phyloP scores from a whole-genome alignment of 2,329 filamentous ascomycete genomes.

The Ambrosiella xylebori region DNA sequence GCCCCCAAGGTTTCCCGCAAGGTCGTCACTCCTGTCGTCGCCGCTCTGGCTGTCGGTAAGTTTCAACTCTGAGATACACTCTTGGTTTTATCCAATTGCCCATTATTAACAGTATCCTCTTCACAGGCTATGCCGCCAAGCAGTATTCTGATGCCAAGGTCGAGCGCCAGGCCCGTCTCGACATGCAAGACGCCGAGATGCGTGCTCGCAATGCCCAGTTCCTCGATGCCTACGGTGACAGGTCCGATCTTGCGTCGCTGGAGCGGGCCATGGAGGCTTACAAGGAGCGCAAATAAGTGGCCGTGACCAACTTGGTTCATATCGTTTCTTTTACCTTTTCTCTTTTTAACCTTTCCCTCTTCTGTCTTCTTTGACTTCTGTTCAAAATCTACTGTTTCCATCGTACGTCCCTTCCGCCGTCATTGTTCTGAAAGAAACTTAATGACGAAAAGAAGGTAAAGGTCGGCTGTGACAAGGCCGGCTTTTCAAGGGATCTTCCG shows the following conservation, averaged over 20 bases:
- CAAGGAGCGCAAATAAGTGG: conserved; percentile 18
- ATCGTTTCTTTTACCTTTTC: background rate
- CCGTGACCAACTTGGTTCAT: background rate
- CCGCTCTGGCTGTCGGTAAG: conserved; percentile 20
- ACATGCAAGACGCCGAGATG: conserved; percentile 21
- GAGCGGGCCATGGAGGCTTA: conserved; percentile 32
- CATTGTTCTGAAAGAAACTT: too few species aligned
- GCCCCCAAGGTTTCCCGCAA: conserved; percentile 10
- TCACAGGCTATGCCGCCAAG: conserved; percentile 7
- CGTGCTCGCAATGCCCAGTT: conserved; percentile 25
- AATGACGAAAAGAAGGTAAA: too few species aligned
- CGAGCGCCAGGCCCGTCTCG: conserved; percentile 17
- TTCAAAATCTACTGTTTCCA: too few species aligned
- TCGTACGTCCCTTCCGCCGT: too few species aligned
- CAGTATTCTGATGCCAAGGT: conserved; percentile 3
- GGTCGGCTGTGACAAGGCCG: too few species aligned
- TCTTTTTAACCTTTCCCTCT: background rate
- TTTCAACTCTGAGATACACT: background rate
- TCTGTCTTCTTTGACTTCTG: background rate
- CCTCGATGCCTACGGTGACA: conserved; percentile 33
- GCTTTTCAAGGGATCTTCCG: background rate
- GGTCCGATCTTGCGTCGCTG: conserved; percentile 30
- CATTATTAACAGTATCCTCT: background rate
- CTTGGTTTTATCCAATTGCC: background rate
- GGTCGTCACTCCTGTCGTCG: conserved; percentile 18